Evolutionary conservation across 495 filamentous ascomycete genomes (phyloP), one percentile per base, ranked within the genome.

Genomic region (Podospora anserina): DNA sequence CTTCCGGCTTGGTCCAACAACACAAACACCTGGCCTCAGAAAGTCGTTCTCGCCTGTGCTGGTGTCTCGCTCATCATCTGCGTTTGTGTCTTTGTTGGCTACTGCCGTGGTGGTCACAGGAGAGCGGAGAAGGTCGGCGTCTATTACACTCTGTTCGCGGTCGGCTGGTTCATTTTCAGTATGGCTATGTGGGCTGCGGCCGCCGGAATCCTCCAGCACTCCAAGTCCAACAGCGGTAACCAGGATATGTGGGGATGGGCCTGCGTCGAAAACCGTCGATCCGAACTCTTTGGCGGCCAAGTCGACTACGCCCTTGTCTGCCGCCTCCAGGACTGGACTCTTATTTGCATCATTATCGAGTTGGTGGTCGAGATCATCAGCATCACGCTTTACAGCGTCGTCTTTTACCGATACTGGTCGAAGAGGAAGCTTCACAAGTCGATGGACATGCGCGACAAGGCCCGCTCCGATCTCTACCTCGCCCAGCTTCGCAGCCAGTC

Each of bases 181-280:
- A 91, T 96, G 69, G 81, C 96, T 73, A 92, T 99, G 85, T 99
- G 95, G 95, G 89, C 90, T 44, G 84, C 93, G 34, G 93, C 89
- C 20, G 94, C 93, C 7, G 94, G 89, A 64, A 82, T 97, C 68
- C 87, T 97, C 69, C 90, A 97, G 75, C 85, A 88, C 73, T 87
- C 86, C 49, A 90, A 91, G 74, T 82, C 85, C 69, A 89, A 87
- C 75, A 89, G 88, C 71, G 80, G 87, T 54, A 89, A 88, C 66
- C 85, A 97, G 73, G 95, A 98, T 76, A 84, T 99, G 74, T 99
- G 95, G 95, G 94, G 93, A 30, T 99, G 95, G 95, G 85, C 92
- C 3, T 99, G 95, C 75, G 91, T 92, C 30, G 85, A 97, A 69
- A 98, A 97, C 76, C 89, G 87, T 61, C 87, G 95, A 63, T 78